Evolutionary conservation across 108 stramenopile species (phyloP).

Genomic region (Chaetoceros tenuissimus): DNA sequence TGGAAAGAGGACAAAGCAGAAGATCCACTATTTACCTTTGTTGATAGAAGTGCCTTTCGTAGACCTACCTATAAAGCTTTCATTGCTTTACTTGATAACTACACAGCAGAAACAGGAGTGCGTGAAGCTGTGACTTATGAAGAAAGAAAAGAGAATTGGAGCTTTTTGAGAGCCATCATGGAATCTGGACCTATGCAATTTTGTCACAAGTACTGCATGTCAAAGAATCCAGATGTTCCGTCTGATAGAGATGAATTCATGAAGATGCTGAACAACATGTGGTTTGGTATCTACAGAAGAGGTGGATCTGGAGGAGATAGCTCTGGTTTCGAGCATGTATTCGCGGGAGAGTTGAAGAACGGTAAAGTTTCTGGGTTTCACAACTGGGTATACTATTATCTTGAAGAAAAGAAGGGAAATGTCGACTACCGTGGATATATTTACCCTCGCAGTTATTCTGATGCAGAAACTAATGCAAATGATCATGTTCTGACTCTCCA

Average conservation of each 20-base stretch:
- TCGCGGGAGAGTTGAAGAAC: conserved; percentile 85
- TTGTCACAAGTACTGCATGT: conserved; percentile 64
- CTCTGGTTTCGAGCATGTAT: conserved; percentile 90
- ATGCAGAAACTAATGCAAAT: conserved; percentile 39
- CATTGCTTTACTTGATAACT: conserved; percentile 76
- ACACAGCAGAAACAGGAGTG: conserved; percentile 46
- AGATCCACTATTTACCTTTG: conserved; percentile 71
- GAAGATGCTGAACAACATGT: conserved; percentile 59
- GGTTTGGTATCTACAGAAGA: conserved; percentile 85
- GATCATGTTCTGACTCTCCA: conserved; percentile 79
- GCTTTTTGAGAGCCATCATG: conserved; percentile 66
- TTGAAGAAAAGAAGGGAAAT: conserved; percentile 71
- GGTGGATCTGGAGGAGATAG: conserved; percentile 49
- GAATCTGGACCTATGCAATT: conserved; percentile 87
- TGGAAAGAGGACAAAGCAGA: conserved; percentile 65
- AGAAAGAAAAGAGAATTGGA: conserved; percentile 56
- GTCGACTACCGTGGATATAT: conserved; percentile 86
- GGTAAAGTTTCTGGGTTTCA: conserved; percentile 75
- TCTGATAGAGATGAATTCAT: conserved; percentile 38
- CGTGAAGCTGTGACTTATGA: conserved; percentile 44
- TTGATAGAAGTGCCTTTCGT: conserved; percentile 33
- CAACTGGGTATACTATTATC: conserved; percentile 89
- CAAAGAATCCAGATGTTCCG: conserved; percentile 51
- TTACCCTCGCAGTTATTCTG: conserved; percentile 44
- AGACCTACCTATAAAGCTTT: conserved; percentile 81